Conservation (phyloP, 2,329 filamentous ascomycete species). For the Pseudogymnoascus sp. region DNA sequence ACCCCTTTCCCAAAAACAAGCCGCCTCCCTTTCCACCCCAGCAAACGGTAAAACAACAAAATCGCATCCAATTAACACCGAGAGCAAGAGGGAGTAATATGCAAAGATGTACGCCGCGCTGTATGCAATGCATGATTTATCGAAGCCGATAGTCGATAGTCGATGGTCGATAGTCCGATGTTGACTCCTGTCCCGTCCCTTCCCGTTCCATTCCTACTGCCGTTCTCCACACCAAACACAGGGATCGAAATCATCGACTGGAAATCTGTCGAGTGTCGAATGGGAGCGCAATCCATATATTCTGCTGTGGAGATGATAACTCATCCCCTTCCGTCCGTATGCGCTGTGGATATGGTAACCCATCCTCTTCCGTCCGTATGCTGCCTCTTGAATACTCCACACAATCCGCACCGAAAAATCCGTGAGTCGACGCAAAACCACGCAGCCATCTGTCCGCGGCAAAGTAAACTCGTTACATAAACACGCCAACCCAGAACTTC, state of each 20-base stretch:
- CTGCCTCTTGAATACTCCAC: neutral
- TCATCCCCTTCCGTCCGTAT: neutral
- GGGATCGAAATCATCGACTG: neutral
- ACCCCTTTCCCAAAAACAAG: neutral
- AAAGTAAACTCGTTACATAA: constrained; percentile 25
- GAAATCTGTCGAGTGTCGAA: neutral
- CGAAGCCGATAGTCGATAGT: neutral
- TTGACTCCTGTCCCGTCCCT: neutral
- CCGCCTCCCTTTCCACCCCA: neutral
- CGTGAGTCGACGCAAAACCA: neutral
- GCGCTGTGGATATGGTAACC: neutral
- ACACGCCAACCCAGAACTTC: constrained; percentile 55
- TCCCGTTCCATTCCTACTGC: neutral
- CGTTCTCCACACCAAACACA: neutral
- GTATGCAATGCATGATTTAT: constrained; percentile 1
- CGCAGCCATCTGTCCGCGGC: neutral
- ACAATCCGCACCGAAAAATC: neutral
- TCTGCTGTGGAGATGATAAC: neutral
- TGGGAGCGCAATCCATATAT: neutral
- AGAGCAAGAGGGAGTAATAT: neutral
- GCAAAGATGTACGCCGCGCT: constrained; percentile 5
- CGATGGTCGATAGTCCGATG: neutral
- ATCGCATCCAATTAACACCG: neutral
- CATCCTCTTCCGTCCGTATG: neutral
- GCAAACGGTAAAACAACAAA: neutral